Percentiles rank a stretch among this genome's conserved stretches.
These are phyloP conservation scores for Ogataea glucozyma DNA, from an alignment of 805 yeast genomes.

Conservation along the genomic window DNA sequence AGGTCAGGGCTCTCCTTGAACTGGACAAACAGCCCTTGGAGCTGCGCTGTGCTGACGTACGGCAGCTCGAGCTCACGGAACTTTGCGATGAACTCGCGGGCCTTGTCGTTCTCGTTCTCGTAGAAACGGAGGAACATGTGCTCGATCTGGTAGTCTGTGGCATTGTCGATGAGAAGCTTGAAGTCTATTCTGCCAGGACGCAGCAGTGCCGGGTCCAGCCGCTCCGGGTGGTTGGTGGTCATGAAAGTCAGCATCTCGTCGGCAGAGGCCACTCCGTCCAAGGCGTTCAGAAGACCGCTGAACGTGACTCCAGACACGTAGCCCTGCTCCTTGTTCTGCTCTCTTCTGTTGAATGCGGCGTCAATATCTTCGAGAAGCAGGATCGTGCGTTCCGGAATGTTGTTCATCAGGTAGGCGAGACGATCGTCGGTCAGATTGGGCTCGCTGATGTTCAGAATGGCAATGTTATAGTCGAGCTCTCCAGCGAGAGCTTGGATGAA, in stretches of 20 bases:
- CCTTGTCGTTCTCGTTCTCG: constrained; percentile 53
- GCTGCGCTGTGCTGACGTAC: constrained; percentile 82
- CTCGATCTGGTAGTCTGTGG: constrained; percentile 76
- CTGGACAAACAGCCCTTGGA: constrained; percentile 93
- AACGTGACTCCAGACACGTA: constrained; percentile 89
- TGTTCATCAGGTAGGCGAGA: constrained; percentile 92
- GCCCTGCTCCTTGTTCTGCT: constrained; percentile 74
- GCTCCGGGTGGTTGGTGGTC: constrained; percentile 98
- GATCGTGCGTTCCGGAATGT: constrained; percentile 86
- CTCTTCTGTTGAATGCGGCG: constrained; percentile 88
- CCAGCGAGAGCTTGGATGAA: constrained; percentile 97
- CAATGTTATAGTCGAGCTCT: constrained; percentile 91
- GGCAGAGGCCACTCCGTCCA: constrained; percentile 97
- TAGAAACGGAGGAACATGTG: constrained; percentile 89
- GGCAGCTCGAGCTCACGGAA: constrained; percentile 50
- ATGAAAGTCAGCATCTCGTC: constrained; percentile 95
- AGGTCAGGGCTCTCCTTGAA: constrained; percentile 79
- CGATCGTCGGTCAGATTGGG: constrained; percentile 92
- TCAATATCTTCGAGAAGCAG: constrained; percentile 89
- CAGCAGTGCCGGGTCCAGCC: constrained; percentile 86
- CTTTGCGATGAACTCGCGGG: constrained; percentile 52
- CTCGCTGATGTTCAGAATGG: constrained; percentile 88
- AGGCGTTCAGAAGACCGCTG: constrained; percentile 88
- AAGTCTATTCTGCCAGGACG: constrained; percentile 94
- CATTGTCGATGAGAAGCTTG: constrained; percentile 81